Evolutionary conservation across 768 basidiomycete species (phyloP), one percentile per base, ranked within the genome.

Genomic region (Hygrophoropsis aurantiaca): DNA sequence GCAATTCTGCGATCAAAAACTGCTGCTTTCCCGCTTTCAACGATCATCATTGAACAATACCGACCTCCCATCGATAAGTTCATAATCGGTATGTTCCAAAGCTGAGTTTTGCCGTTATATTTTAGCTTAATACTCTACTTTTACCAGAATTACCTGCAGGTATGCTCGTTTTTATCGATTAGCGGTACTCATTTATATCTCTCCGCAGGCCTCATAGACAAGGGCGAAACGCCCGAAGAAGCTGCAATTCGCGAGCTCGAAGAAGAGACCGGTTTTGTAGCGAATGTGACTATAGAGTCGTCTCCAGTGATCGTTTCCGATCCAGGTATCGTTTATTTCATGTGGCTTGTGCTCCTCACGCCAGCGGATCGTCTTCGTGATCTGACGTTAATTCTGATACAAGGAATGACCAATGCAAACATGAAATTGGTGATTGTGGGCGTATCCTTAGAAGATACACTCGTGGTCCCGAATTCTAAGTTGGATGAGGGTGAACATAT

Each of bases 361-460:
- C n/a, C n/a, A n/a, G n/a, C n/a, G n/a, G n/a, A n/a, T n/a, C n/a
- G n/a, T n/a, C n/a, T n/a, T n/a, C n/a, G n/a, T n/a, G n/a, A n/a
- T n/a, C n/a, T n/a, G n/a, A n/a, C n/a, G n/a, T n/a, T n/a, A n/a
- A n/a, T n/a, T n/a, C n/a, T n/a, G n/a, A n/a, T n/a, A 40, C 5
- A 43, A 90, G 93, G 94, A 9, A 94, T 98, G 93, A 87, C 90
- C 16, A 92, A 84, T 36, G 89, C 94, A 11, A 95, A 89, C 60
- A 94, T 94, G 90, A 85, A 90, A 57, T 78, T 97, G 18, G 83
- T 91, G 39, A 74, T 85, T 15, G 72, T 94, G 23, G 75, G 78
- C 49, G 86, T 92, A 36, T 63, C 72, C 26, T 71, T 97, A 45
- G 72, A 78, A n/a, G 81, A 80, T 50, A 65, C 78, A 56, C 69